Evolutionary conservation across 257 asterid species (phyloP), one percentile per base, ranked within the genome.

Genomic region (Penstemon newberryi): DNA sequence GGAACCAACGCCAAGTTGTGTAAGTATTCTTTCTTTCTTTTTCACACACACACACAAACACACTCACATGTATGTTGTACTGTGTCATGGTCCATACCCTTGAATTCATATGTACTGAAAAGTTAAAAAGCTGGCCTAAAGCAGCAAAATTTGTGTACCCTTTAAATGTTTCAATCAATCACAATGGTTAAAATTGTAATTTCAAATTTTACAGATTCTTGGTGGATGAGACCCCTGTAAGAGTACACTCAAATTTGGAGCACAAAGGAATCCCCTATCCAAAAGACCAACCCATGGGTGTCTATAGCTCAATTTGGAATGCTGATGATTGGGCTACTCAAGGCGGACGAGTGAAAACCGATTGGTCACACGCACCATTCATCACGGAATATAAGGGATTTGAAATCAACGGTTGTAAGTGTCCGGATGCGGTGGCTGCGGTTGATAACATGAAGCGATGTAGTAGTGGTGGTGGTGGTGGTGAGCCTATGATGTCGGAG

Each of bases 311-410:
- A 0, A 87, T 91, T 4, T 91, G 97, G 97, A 91, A 89, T 49
- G 97, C 97, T 0, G 97, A 91, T 41, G 97, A 91, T 60, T 91
- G 97, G 97, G 97, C 97, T 25, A 91, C 97, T 0, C 97, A 91
- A 52, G 97, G 97, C 0, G 97, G 97, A 0, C 66, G 77, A n/a
- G 91, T 91, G 1, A 89, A 91, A 79, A 91, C 96, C 0, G 95
- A 91, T 37, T 91, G 97, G 97, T 71, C 91, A 0, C 86, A 91
- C 3, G 94, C 96, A 15, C 97, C 97, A 0, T 91, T 91, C 65
- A 39, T 91, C 0, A 84, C 97, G 0, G 81, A 89, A 5, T 91
- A 91, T 75, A 80, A 1, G 8, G 95, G 89, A 3, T 91, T 89
- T 46, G 81, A 85, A 25, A 81, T 91, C 68, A 65, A 89, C 43